These are phyloP conservation scores for Colletotrichum tamarilloi DNA, from an alignment of 2,329 filamentous ascomycete genomes.

Conservation along the genomic window DNA sequence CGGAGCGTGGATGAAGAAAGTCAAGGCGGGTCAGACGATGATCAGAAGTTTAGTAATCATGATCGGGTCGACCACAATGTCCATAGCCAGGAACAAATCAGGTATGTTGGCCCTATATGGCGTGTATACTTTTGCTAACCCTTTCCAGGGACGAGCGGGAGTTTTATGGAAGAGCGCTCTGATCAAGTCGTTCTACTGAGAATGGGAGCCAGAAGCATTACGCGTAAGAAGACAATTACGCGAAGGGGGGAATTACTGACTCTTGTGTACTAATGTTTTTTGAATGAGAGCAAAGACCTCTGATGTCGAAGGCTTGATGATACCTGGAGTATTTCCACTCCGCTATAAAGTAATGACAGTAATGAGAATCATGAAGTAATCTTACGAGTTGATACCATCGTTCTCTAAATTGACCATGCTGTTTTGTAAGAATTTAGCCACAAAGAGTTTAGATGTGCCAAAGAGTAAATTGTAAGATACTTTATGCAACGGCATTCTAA, in stretches of 20 bases:
- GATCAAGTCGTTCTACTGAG: background rate
- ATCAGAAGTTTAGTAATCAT: too few relatives aligned
- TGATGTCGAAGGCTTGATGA: background rate
- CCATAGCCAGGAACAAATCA: background rate
- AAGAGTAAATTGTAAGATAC: too few relatives aligned
- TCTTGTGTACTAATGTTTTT: background rate
- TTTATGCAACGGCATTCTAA: too few relatives aligned
- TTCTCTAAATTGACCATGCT: too few relatives aligned
- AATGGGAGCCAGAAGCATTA: background rate
- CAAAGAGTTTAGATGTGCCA: too few relatives aligned
- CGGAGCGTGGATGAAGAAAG: background rate
- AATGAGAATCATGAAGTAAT: background rate
- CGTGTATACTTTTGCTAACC: background rate
- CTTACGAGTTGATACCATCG: background rate
- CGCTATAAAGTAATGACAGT: background rate
- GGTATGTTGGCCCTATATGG: background rate
- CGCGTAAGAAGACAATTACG: background rate
- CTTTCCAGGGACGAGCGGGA: background rate
- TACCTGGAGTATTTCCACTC: background rate
- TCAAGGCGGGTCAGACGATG: background rate
- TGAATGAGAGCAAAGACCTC: background rate
- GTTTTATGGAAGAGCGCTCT: background rate
- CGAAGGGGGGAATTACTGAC: background rate
- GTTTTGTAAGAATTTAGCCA: too few relatives aligned
- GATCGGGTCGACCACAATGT: background rate